Base-by-base conservation (phyloP, 2,329 filamentous ascomycete species). In the Cordyceps militaris region DNA sequence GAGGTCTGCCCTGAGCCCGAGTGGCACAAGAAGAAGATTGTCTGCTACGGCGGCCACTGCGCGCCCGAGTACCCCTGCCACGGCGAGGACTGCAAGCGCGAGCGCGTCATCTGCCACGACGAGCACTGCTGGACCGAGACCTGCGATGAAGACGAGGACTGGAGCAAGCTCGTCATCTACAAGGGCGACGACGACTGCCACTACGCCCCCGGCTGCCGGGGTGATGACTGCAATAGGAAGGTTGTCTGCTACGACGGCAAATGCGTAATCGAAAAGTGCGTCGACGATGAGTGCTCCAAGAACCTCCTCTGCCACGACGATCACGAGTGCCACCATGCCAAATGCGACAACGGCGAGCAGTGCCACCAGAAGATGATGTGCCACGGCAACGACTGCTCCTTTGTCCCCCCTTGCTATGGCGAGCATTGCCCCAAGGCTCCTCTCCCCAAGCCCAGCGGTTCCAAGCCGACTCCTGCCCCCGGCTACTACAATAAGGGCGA, bases 11-110 rank as follows among this genome's bases (percentile, higher is more conserved):
- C 61, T 4, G 44, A 62, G 43, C 61, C 67, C 42, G 62, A 64
- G 55, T 65, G 62, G 62, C 61, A 66, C 61, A 63, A 64, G 62
- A 68, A 70, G 64, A 68, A 66, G 62, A 64, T 73, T 19, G 66
- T 71, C 65, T 72, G 71, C 65, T 67, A 66, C 59, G 70, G 70
- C 26, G 68, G 66, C 23, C 49, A 63, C 63, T 74, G 72, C 64
- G 56, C 61, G 34, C 65, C 62, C 32, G 67, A 68, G 58, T 60
- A 63, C 61, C 64, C 66, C 48, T 66, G 62, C 66, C 16, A 61
- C 49, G 61, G 61, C 19, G 63, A 66, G 32, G 58, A 67, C 28
- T 65, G 64, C 63, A 60, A 66, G 58, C 60, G 62, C 58, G 60
- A 69, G 52, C 69, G 70, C 13, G 65, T 71, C 59, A 63, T 70